Percentiles rank a stretch among this genome's conserved stretches.
Evolutionary conservation across 306 rosid genomes (phyloP).

Genomic region (Castanea sativa): DNA sequence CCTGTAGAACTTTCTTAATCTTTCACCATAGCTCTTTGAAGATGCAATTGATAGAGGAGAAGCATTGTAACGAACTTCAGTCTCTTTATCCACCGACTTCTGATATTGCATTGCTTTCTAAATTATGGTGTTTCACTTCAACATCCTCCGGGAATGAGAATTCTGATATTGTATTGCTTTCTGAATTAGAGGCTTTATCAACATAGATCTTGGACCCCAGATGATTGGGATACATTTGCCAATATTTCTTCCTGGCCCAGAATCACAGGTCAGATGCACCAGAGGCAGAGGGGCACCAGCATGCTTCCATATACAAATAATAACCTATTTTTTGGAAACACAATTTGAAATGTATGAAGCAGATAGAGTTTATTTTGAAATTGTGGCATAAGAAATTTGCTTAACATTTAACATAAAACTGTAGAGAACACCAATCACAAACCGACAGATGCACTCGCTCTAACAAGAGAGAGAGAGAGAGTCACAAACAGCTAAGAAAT

Average conservation of each 20-base stretch:
- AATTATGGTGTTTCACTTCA: slow-evolving; percentile 19
- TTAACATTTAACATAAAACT: neutral
- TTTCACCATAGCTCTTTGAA: slow-evolving; percentile 42
- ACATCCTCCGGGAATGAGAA: too few relatives aligned
- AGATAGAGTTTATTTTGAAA: neutral
- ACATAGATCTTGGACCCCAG: slow-evolving; percentile 35
- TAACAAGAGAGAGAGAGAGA: neutral
- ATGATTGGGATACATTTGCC: slow-evolving; percentile 55
- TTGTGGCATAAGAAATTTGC: slow-evolving; percentile 8
- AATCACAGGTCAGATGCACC: slow-evolving; percentile 63
- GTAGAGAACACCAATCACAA: neutral
- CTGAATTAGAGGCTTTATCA: too few relatives aligned
- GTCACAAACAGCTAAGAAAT: neutral
- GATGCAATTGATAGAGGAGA: slow-evolving; percentile 37
- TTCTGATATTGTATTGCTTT: too few relatives aligned
- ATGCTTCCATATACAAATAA: too few relatives aligned
- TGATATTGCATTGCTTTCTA: slow-evolving; percentile 19
- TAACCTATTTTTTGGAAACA: too few relatives aligned
- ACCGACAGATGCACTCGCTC: neutral
- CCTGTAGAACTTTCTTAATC: slow-evolving; percentile 55
- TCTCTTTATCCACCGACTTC: slow-evolving; percentile 33
- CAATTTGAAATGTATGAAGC: too few relatives aligned
- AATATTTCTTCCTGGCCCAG: slow-evolving; percentile 80
- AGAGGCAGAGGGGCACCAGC: slow-evolving; percentile 40
- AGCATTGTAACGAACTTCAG: slow-evolving; percentile 22